phyloP scores from a whole-genome alignment of 1,284 basidiomycete genomes.

The Tremellales sp. region DNA sequence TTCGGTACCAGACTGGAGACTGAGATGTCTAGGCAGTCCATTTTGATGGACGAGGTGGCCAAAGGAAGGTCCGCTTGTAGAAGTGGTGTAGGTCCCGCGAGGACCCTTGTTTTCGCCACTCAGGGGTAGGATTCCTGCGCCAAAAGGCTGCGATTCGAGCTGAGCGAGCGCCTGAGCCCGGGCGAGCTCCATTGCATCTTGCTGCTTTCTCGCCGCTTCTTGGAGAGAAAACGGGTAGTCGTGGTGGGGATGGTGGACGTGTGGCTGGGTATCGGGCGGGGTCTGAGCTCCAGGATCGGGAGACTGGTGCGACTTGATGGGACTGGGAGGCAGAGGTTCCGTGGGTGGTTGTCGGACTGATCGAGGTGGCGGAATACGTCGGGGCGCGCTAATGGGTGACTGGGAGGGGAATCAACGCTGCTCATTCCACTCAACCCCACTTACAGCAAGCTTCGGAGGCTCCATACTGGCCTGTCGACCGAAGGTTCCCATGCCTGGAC shows the following conservation, averaged over 20 bases:
- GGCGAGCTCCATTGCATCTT: slow-evolving; percentile 24
- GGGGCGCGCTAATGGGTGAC: not conserved
- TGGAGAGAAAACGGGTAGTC: slow-evolving; percentile 27
- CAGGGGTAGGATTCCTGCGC: too few relatives aligned
- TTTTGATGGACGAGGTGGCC: slow-evolving; percentile 39
- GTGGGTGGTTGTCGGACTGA: not conserved
- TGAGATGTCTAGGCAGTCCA: slow-evolving; percentile 23
- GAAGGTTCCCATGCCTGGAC: slow-evolving; percentile 34
- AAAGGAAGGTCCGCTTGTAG: slow-evolving; percentile 41
- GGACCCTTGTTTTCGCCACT: slow-evolving; percentile 22
- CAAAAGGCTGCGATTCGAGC: slow-evolving; percentile 12
- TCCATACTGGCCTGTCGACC: slow-evolving; percentile 19
- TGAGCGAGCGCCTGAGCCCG: slow-evolving; percentile 27
- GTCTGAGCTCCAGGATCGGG: slow-evolving; percentile 5
- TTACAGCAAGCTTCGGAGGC: not conserved
- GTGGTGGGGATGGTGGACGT: slow-evolving; percentile 29
- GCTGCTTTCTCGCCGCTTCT: slow-evolving; percentile 27
- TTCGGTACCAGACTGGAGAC: slow-evolving; percentile 17
- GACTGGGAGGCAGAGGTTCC: slow-evolving; percentile 4
- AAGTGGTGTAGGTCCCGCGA: slow-evolving; percentile 32
- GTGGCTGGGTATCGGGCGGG: slow-evolving; percentile 12
- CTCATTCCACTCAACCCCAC: too few relatives aligned
- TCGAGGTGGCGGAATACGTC: not conserved
- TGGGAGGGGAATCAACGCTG: not conserved
- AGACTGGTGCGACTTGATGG: not conserved